A percentile compares a stretch with the other conserved stretches of the same genome.
These are phyloP conservation scores for Aspergillus tanneri DNA, from an alignment of 2,329 filamentous ascomycete species.

Conservation along the genomic window DNA sequence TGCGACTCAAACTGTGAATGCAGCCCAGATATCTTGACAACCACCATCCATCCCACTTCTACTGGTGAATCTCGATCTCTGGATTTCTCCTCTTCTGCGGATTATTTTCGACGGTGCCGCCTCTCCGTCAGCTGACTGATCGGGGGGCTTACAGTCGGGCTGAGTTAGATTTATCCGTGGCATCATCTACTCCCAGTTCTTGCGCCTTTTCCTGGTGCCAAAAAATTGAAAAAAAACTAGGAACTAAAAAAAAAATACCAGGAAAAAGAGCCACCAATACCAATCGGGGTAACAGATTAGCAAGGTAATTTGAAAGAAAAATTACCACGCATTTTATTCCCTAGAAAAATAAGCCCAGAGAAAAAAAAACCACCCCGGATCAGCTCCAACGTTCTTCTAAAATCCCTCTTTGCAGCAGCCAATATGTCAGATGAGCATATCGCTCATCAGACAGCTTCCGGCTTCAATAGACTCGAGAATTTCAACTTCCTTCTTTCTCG, in stretches of 20 bases:
- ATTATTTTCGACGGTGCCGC: slow-evolving; percentile 12
- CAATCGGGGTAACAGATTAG: too few species aligned
- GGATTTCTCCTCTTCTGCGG: slow-evolving; percentile 8
- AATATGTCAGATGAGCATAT: slow-evolving; percentile 37
- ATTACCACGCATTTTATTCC: too few species aligned
- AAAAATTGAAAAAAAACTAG: slow-evolving; percentile 8
- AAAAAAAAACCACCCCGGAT: slow-evolving; percentile 12
- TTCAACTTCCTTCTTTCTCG: slow-evolving; percentile 39
- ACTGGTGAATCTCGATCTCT: slow-evolving; percentile 12
- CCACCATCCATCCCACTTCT: slow-evolving; percentile 18
- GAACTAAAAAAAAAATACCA: slow-evolving; percentile 6
- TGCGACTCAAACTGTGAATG: slow-evolving; percentile 21
- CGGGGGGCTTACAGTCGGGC: slow-evolving; percentile 19
- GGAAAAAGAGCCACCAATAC: slow-evolving; percentile 12
- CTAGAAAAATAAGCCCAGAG: slow-evolving; percentile 18
- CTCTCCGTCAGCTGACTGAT: slow-evolving; percentile 13
- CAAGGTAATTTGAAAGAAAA: too few species aligned
- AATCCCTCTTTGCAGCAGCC: slow-evolving; percentile 19
- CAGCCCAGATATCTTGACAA: slow-evolving; percentile 21
- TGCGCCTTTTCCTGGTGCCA: slow-evolving; percentile 9
- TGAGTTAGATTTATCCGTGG: slow-evolving; percentile 14
- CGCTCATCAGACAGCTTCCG: slow-evolving; percentile 27
- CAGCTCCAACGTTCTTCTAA: slow-evolving; percentile 12
- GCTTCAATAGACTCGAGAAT: slow-evolving; percentile 37
- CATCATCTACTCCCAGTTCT: slow-evolving; percentile 20